phyloP scores from a whole-genome alignment of 441 rosid species.

The Adansonia rubrostipa region DNA sequence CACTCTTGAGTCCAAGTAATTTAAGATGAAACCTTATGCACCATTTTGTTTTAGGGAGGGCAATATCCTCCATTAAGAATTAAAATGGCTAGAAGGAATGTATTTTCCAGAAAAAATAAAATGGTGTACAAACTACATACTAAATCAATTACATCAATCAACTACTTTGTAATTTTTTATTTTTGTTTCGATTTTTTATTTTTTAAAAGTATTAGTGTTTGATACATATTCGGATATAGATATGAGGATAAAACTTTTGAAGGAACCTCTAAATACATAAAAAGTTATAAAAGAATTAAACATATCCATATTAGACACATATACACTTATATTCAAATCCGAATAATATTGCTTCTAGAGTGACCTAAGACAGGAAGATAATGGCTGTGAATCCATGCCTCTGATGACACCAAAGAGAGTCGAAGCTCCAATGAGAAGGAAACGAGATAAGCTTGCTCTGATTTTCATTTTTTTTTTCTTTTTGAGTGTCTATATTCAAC shows the following conservation, averaged over 20 bases:
- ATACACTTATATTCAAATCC: too few species aligned
- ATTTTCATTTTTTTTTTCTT: too few species aligned
- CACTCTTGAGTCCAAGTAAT: too few species aligned
- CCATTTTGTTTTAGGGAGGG: neutral
- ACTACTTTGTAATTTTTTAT: neutral
- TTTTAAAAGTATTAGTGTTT: too few species aligned
- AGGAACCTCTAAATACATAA: too few species aligned
- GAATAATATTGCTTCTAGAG: neutral
- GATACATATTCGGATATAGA: too few species aligned
- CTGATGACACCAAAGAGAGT: neutral
- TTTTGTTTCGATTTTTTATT: too few species aligned
- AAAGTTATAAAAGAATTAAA: too few species aligned
- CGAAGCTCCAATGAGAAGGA: neutral
- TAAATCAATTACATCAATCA: neutral
- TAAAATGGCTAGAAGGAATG: neutral
- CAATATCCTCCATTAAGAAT: neutral
- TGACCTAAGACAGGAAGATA: neutral
- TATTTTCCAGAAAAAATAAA: neutral
- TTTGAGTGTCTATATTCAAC: too few species aligned
- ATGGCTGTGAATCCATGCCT: neutral
- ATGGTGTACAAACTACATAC: neutral
- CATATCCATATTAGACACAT: too few species aligned
- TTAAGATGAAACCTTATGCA: neutral
- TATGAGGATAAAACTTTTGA: too few species aligned
- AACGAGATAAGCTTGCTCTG: too few species aligned